A percentile compares a stretch with the other conserved stretches of the same genome.
phyloP scores from a whole-genome alignment of 495 filamentous ascomycete genomes.

The Neurospora cerealis region DNA sequence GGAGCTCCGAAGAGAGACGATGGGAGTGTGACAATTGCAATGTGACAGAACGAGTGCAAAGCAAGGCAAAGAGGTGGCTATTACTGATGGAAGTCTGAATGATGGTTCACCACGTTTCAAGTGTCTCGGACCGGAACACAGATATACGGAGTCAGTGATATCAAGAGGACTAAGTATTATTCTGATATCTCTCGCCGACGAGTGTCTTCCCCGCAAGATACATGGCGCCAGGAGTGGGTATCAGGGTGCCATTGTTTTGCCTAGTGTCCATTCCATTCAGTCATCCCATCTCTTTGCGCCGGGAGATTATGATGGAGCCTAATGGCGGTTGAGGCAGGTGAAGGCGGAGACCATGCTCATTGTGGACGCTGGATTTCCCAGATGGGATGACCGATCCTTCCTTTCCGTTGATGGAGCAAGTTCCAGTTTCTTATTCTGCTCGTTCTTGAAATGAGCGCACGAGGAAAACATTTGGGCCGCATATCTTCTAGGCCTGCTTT shows the following conservation, averaged over 20 bases:
- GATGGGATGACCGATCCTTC: not conserved
- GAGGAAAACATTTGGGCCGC: not conserved
- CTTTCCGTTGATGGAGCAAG: not conserved
- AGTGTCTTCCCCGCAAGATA: not conserved
- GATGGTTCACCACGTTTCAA: not conserved
- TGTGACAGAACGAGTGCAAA: not conserved
- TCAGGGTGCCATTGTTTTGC: not conserved
- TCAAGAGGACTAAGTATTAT: not conserved
- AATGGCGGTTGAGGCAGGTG: not conserved
- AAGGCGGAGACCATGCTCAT: not conserved
- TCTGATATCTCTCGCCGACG: not conserved
- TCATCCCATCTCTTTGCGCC: not conserved
- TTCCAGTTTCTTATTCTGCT: not conserved
- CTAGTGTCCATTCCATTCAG: not conserved
- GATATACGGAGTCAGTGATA: not conserved
- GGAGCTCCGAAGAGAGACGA: not conserved
- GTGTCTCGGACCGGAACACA: not conserved
- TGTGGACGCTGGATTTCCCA: not conserved
- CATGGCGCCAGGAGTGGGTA: not conserved
- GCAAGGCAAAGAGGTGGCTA: not conserved
- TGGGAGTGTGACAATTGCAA: not conserved
- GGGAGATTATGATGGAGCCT: not conserved
- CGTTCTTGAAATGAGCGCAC: not conserved
- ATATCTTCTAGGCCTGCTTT: not conserved
- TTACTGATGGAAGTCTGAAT: not conserved